phyloP scores from a whole-genome alignment of 495 filamentous ascomycete genomes.

The Parachaetomium inaequale region DNA sequence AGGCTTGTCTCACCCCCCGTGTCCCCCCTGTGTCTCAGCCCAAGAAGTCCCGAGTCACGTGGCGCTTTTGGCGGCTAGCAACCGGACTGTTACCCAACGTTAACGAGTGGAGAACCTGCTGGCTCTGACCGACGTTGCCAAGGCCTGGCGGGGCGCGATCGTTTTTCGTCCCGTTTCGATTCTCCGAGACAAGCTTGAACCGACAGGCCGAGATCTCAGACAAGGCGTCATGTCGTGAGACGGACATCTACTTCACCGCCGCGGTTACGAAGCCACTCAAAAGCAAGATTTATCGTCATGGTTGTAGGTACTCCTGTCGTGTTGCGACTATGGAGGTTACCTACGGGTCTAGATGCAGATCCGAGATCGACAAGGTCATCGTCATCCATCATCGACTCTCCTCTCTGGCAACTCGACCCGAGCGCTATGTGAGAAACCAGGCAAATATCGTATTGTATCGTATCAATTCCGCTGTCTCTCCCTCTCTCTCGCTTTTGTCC shows the following conservation, averaged over 20 bases:
- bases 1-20: neutral
- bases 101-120: too few relatives aligned
- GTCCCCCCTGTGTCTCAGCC: neutral
- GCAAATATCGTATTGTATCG: too few relatives aligned
- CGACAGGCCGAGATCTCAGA: too few relatives aligned
- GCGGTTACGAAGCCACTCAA: neutral
- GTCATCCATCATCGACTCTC: too few relatives aligned
- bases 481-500: neutral
- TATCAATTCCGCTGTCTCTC: neutral
- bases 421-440: too few relatives aligned
- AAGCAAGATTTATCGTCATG: neutral
- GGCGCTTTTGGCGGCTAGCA: slow-evolving; percentile 8
- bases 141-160: too few relatives aligned
- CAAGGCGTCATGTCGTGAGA: neutral
- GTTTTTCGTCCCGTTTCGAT: neutral
- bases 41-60: neutral
- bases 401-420: too few relatives aligned
- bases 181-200: neutral
- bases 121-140: neutral
- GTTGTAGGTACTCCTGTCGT: neutral
- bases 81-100: too few relatives aligned
- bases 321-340: neutral
- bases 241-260: neutral
- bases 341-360: too few relatives aligned
- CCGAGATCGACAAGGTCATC: too few relatives aligned